Evolutionary conservation across 2,329 filamentous ascomycete genomes (phyloP), one percentile per base, ranked within the genome.

Genomic region (Ceratocystis cubensis): DNA sequence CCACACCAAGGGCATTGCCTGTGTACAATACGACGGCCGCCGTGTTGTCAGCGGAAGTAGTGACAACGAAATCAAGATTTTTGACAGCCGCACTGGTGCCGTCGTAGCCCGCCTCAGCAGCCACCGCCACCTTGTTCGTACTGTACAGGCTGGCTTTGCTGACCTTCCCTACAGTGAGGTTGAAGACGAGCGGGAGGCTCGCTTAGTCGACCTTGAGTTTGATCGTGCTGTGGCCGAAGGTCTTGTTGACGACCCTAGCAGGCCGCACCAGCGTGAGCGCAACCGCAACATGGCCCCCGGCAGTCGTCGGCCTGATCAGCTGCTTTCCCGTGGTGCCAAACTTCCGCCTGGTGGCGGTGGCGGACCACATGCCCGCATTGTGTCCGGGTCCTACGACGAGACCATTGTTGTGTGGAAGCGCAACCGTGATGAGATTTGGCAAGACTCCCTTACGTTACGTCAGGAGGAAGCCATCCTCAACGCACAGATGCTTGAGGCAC

Each of bases 371-470:
- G 91, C 88, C 8, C 87, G 92, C n/a, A 99, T 99, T 68, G 91
- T 99, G 2, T 96, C 92, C 5, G 94, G 94, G 1, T 96, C 91
- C 0, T 99, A 99, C 71, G 94, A 99, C 71, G 91, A 96, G 76
- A 92, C 86, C 10, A 91, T 99, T 71, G 92, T 96, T 70, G 89
- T 99, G 66, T 99, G 94, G 94, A 88, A 89, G 71, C 87, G 90
- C 69, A 88, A 95, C 70, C 84, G 85, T 70, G 86, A 94, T 70
- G 92, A 92, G 1, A 84, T 88, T 30, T 97, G 94, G 92, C 86
- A 86, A 70, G 84, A 87, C 65, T 85, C 85, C 44, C 89, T 93
- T 70, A 84, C 84, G 57, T 79, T 96, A 8, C 82, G 85, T 48
- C 90, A 95, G 73, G 87, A 89, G 72, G 86, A 89, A 67, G 87